phyloP scores from a whole-genome alignment of 495 filamentous ascomycete species.

The Cercophora newfieldiana region DNA sequence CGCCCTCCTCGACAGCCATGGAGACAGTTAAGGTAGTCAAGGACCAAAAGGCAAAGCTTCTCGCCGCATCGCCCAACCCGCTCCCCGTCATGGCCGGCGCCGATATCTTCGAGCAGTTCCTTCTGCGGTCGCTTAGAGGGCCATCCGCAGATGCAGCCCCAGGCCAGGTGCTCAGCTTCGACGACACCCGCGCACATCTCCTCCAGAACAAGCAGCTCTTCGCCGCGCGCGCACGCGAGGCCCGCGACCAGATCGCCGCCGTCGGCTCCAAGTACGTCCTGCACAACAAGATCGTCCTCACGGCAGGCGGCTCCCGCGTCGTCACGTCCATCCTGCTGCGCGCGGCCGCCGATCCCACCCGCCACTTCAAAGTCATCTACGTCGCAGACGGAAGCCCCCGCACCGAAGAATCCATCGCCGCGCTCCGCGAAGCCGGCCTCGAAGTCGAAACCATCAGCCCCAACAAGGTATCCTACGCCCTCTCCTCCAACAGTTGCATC shows the following conservation, averaged over 20 bases:
- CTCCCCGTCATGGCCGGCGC: conserved; percentile 91
- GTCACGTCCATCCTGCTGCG: conserved; percentile 72
- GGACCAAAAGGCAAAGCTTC: conserved; percentile 63
- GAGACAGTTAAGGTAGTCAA: conserved; percentile 87
- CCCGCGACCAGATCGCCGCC: conserved; percentile 75
- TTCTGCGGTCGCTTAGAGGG: conserved; percentile 62
- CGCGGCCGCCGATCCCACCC: conserved; percentile 60
- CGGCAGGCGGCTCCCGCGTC: conserved; percentile 82
- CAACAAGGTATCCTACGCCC: conserved; percentile 79
- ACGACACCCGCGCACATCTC: conserved; percentile 76
- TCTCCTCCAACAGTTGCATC: conserved; percentile 65
- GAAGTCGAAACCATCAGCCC: conserved; percentile 78
- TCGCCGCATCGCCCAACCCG: conserved; percentile 76
- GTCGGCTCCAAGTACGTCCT: conserved; percentile 75
- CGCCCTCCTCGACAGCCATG: conserved; percentile 78
- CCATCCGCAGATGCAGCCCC: conserved; percentile 47
- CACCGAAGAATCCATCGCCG: conserved; percentile 60
- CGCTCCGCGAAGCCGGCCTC: conserved; percentile 71
- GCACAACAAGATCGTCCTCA: conserved; percentile 76
- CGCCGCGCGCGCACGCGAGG: conserved; percentile 81
- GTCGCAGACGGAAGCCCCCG: conserved; percentile 60
- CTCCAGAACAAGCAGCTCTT: conserved; percentile 82
- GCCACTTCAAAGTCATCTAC: conserved; percentile 83
- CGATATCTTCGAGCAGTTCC: conserved; percentile 92
- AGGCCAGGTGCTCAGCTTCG: conserved; percentile 65